Evolutionary conservation across 306 rosid species (phyloP), one percentile per base, ranked within the genome.

Genomic region (Pyrus bretschneideri): DNA sequence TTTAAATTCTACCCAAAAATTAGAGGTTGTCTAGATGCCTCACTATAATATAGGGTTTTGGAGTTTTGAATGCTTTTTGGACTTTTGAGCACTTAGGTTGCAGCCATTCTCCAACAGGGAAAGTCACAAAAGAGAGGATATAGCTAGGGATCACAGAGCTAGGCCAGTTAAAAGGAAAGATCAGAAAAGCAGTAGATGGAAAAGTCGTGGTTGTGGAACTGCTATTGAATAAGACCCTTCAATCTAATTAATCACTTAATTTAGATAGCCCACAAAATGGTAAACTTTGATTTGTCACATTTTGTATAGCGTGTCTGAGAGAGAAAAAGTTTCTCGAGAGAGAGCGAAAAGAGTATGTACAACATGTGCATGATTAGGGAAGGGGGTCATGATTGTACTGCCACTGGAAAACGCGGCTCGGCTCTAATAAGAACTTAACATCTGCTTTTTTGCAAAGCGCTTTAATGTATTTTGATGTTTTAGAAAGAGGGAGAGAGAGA

Each of bases 401-500:
- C 2, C 45, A 81, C 95, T 89, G 91, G 78, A 81, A 84, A 89
- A 82, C 88, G 90, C 97, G 86, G 96, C 90, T 85, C 87, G 86
- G 96, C 90, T 86, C 87, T 68, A 46, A 71, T 49, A 5, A 51
- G 55, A 51, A 51, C 55, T 51, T 5, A 5, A 5, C 21, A 51
- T 60, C 71, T 66, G 58, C 31, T 71, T 69, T 75, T 25, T 30
- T 70, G 63, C 67, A 25, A 55, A 67, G 31, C 23, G 74, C 80
- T 81, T 57, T 54, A 71, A 40, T 49, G 19, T 23, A 33, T 61
- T 78, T 66, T 51, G 55, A 51, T 51, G 18, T 51, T 38, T 35
- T 35, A 6, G 42, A 38, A 5, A 49, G 54, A 49, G 52, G 4
- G 15, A 46, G 17, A 52, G 59, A 52, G 14, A 46, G 52, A 46